Evolutionary conservation across 192 early-diverging fungal species (phyloP), one percentile per base, ranked within the genome.

Genomic region (Backusella tarrabulga): DNA sequence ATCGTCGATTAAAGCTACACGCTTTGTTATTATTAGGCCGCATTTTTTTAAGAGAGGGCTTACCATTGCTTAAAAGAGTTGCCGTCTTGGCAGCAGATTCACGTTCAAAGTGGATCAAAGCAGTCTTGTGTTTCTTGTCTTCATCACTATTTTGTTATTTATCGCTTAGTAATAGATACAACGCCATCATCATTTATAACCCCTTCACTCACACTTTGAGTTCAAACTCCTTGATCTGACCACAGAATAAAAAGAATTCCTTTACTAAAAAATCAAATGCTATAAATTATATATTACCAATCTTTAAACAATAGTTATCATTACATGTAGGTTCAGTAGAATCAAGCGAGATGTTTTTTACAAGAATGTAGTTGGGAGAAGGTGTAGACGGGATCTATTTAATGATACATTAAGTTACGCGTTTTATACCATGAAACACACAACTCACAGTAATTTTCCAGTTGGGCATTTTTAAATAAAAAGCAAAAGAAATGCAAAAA

Each of bases 231-330:
- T 81, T 75, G 75, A 91, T 91, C 78, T 84, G 85, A 44, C 90
- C 90, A 75, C 90, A 90, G 79, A 91, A 91, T 54, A 85, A 72
- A 74, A 91, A 91, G 70, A 91, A 91, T 76, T 91, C 90, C 79
- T 85, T 88, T 69, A 91, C 88, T 87, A 82, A 23, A 63, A 4
- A 4, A 29, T 29, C 32, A 32, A 32, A 32, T 32, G 32, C 0
- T 32, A 32, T 32, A 32, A 32, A 0, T 32, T 29, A 32, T 32
- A 3, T 32, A 32, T 32, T 32, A 2, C 3, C 32, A 32, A 32
- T 32, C 0, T 32, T 3, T 32, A 32, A 32, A 32, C 32, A 32
- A 3, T 32, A 32, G 32, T 32, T 32, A 32, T 32, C 32, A 32
- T 32, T 32, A 32, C 32, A 83, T 71, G 87, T 86, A 50, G 85